These are phyloP conservation scores for Oehlia diaphana DNA, from an alignment of 192 early-diverging fungal species.

Conservation along the genomic window DNA sequence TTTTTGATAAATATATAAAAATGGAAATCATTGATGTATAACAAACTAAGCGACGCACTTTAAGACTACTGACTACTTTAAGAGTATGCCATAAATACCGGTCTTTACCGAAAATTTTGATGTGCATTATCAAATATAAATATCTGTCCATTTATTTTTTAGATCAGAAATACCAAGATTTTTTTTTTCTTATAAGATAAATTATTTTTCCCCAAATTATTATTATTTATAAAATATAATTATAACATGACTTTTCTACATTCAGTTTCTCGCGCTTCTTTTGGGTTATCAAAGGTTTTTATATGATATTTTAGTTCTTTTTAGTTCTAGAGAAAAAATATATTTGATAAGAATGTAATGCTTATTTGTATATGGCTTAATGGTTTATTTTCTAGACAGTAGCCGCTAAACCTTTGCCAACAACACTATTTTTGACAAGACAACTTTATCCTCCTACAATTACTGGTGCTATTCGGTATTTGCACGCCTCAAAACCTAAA, in stretches of 20 bases:
- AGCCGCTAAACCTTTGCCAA: background rate
- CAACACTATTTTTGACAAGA: background rate
- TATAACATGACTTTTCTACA: background rate
- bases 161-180: background rate
- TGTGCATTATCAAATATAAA: too few species aligned
- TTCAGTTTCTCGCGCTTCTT: background rate
- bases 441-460: background rate
- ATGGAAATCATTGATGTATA: too few species aligned
- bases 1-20: too few species aligned
- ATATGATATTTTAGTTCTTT: background rate
- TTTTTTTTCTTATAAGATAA: background rate
- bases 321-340: too few species aligned
- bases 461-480: background rate
- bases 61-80: too few species aligned
- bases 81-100: too few species aligned
- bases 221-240: background rate
- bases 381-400: background rate
- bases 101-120: too few species aligned
- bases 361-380: background rate
- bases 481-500: conserved; percentile 6
- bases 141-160: background rate
- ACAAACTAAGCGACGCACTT: too few species aligned
- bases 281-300: background rate
- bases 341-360: background rate
- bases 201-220: background rate